These are phyloP conservation scores for Salinomyces thailandicus DNA, from an alignment of 2,329 filamentous ascomycete genomes.

Conservation along the genomic window DNA sequence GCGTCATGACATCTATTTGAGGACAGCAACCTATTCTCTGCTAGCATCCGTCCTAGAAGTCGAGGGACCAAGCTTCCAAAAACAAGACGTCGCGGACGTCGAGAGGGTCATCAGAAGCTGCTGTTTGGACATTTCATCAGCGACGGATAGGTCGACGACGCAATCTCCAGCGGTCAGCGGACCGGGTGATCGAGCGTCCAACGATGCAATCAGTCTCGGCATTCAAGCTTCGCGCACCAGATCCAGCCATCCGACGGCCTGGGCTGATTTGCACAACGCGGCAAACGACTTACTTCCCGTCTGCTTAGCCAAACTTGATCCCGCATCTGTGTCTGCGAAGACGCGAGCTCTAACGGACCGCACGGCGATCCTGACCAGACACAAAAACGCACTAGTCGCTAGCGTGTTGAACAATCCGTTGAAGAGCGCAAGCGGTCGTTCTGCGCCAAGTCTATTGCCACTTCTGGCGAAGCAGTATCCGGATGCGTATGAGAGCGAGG, in stretches of 20 bases:
- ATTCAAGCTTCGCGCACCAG: background rate
- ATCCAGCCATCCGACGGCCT: conserved; percentile 20
- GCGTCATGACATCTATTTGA: background rate
- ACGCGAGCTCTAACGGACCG: conserved; percentile 68
- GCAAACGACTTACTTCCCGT: conserved; percentile 52
- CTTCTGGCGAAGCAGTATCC: conserved; percentile 61
- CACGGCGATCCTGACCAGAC: conserved; percentile 60
- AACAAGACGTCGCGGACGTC: conserved; percentile 54
- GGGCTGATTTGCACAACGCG: conserved; percentile 42
- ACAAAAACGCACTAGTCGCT: conserved; percentile 64
- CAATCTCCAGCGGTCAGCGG: background rate
- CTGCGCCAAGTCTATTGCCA: conserved; percentile 63
- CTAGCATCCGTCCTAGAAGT: conserved; percentile 48
- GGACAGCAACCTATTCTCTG: conserved; percentile 47
- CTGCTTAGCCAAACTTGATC: conserved; percentile 50
- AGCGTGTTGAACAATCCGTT: conserved; percentile 69
- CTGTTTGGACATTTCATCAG: conserved; percentile 61
- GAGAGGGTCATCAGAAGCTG: conserved; percentile 53
- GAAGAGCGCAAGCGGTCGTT: conserved; percentile 39
- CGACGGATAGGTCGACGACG: conserved; percentile 18
- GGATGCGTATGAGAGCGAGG: conserved; percentile 56
- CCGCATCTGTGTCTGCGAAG: conserved; percentile 57
- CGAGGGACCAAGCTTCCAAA: conserved; percentile 56
- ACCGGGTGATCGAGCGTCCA: too few species aligned
- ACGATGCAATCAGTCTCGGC: background rate